A percentile compares a stretch with the other conserved stretches of the same genome.
Evolutionary conservation across 768 basidiomycete species (phyloP).

Genomic region (Boletus subcaerulescens): DNA sequence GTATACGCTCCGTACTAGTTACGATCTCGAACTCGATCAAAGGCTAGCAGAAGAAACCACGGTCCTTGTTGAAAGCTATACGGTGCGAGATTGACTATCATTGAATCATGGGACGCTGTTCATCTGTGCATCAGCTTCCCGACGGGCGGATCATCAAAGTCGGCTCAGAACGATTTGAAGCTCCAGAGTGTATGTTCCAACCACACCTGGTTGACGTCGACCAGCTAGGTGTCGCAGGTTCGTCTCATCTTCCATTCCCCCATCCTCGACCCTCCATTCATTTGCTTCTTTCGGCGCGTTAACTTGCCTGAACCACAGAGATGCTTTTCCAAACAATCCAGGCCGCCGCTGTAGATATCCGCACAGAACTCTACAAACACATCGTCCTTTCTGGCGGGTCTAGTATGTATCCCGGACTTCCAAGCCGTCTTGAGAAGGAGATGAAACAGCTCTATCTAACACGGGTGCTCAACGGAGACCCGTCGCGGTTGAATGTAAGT

Average conservation of each 20-base stretch:
- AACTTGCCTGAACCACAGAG: conserved; percentile 44
- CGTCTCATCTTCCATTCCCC: conserved; percentile 14
- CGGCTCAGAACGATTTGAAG: conserved; percentile 97
- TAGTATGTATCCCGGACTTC: conserved; percentile 98
- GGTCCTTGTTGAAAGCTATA: conserved; percentile 92
- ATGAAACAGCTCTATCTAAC: conserved; percentile 99
- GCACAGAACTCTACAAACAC: conserved; percentile 93
- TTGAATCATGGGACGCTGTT: neutral
- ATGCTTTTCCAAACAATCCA: conserved; percentile 98
- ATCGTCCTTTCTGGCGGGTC: conserved; percentile 97
- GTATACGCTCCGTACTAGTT: conserved; percentile 45
- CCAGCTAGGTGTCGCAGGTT: conserved; percentile 93
- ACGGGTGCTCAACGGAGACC: conserved; percentile 81
- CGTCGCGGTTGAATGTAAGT: conserved; percentile 81
- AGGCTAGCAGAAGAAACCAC: conserved; percentile 95
- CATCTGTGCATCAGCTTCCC: conserved; percentile 58
- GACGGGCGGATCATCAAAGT: conserved; percentile 97
- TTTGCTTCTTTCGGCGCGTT: neutral
- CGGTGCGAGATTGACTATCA: conserved; percentile 48
- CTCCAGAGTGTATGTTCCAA: conserved; percentile 99
- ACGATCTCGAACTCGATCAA: conserved; percentile 95
- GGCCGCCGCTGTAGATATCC: conserved; percentile 82
- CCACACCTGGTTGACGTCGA: conserved; percentile 97
- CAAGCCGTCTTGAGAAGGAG: conserved; percentile 96
- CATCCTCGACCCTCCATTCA: neutral